A percentile compares a stretch with the other conserved stretches of the same genome.
Conservation (phyloP, 2,329 filamentous ascomycete genomes). For the Penicillium sp. region DNA sequence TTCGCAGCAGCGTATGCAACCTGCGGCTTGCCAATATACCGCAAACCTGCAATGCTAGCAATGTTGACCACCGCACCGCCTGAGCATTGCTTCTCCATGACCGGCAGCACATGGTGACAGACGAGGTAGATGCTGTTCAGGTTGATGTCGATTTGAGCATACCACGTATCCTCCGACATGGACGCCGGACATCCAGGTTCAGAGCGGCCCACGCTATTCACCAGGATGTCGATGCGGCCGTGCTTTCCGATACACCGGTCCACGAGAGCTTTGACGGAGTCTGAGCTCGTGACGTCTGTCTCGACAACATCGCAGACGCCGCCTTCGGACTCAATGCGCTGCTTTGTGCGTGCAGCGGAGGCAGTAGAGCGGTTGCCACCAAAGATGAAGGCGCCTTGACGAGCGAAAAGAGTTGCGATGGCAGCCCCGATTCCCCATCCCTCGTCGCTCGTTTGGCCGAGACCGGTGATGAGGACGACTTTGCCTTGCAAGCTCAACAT, state of each 20-base stretch:
- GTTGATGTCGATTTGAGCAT: conserved; percentile 55
- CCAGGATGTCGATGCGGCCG: conserved; percentile 58
- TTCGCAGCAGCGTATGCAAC: conserved; percentile 55
- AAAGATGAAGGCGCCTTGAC: conserved; percentile 8
- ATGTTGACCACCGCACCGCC: conserved; percentile 49
- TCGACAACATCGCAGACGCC: conserved; percentile 9
- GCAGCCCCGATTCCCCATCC: conserved; percentile 14
- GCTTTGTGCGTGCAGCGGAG: conserved; percentile 8
- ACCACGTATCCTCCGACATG: conserved; percentile 52
- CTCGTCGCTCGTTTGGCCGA: conserved; percentile 11
- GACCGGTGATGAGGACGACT: conserved; percentile 8
- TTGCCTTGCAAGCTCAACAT: conserved; percentile 20
- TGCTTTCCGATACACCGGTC: conserved; percentile 53
- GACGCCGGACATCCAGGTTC: conserved; percentile 52
- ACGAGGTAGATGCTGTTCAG: conserved; percentile 56
- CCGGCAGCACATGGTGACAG: conserved; percentile 41
- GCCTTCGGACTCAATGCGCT: conserved; percentile 7
- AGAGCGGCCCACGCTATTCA: conserved; percentile 60
- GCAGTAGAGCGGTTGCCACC: conserved; percentile 9
- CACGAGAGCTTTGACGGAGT: conserved; percentile 44
- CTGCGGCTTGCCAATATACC: conserved; percentile 54
- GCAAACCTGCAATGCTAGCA: conserved; percentile 52
- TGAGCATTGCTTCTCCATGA: conserved; percentile 26
- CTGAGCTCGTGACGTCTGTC: conserved; percentile 11
- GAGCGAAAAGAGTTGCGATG: conserved; percentile 6